Base-by-base conservation (phyloP, 768 basidiomycete genomes). In the Dendrothele bispora region DNA sequence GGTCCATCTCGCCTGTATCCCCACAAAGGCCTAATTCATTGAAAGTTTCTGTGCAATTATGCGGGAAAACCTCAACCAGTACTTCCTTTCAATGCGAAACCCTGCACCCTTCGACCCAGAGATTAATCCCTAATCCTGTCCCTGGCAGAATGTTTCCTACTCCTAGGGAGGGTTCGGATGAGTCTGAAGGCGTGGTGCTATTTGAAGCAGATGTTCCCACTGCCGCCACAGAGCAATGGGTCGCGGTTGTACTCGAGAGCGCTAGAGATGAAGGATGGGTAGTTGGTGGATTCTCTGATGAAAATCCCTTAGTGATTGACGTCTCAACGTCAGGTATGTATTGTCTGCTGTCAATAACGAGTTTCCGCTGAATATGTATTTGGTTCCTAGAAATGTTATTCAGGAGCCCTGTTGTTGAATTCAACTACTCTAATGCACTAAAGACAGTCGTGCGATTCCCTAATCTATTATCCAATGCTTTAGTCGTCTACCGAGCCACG, bases 171-270 rank as follows among this genome's bases (percentile, higher is more conserved):
- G 88, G 88, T 0, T 62, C 77, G 0, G 86, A 88, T 43, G 87
- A 91, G 60, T 86, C 84, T 7, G 88, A 89, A 48, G 88, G 86
- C 0, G 69, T 85, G 2, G 83, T 83, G 4, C 65, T 84, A 21
- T 88, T 79, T 56, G 83, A 86, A 57, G 77, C 74, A 8, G 64
- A 72, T 32, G 35, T 84, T 15, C 46, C 52, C 15, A 30, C 48
- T 20, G 26, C 49, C 27, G 52, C 47, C 24, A 51, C 51, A 40
- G 54, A 30, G 26, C 57, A 48, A 5, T 81, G 76, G 74, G 61
- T 91, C 5, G 85, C 75, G 2, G 68, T 91, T 32, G 66, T 59
- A 22, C 57, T 85, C 20, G 73, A 81, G 11, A 62, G 68, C 41
- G 75, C 70, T 7, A 74, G 79, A 43, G 77, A 74, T 5, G 66